Base-by-base conservation (phyloP, 768 basidiomycete genomes). In the Amylocystis lapponica region DNA sequence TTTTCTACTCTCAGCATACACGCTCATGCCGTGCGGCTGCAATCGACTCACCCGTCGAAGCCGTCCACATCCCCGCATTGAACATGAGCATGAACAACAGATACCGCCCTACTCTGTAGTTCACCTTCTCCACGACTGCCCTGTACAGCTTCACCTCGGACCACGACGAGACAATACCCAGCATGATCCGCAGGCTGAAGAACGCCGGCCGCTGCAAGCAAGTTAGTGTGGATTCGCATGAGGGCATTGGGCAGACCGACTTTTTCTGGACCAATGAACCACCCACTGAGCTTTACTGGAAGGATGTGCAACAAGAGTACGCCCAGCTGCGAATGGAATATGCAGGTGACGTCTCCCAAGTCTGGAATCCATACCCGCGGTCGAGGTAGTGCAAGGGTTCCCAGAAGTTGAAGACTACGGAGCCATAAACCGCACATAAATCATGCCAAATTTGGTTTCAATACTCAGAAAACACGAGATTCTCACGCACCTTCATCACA, bases 351-450 rank as follows among this genome's bases (percentile, higher is more conserved):
- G 89, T 79, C 60, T 99, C 96, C 96, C 96, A 99, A 0, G 96
- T 98, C 65, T 98, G 95, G 63, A 99, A 97, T 7, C 88, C 96
- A 47, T 81, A 72, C 20, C 90, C 91, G 44, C 81, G 69, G 46
- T 83, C 78, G 44, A 96, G 71, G 58, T 93, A 94, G 66, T 99
- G 96, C 13, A 99, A 68, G 16, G 96, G 96, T 59, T 98, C 96
- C 91, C 91, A 98, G 64, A 96, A 99, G 66, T 99, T 99, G 75
- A 83, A 99, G 11, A 96, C 96, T 99, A 41, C 23, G n/a, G 36
- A 39, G 36, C 13, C n/a, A 20, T 11, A 39, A 14, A 5, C 5
- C 5, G 39, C 34, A 36, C 9, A 51, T 10, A 31, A 26, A 8
- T 40, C 27, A 17, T 39, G 12, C 22, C 10, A 27, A 21, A 3